Evolutionary conservation across 805 yeast species (phyloP), one percentile per base, ranked within the genome.

Genomic region (Kregervanrija delftensis): DNA sequence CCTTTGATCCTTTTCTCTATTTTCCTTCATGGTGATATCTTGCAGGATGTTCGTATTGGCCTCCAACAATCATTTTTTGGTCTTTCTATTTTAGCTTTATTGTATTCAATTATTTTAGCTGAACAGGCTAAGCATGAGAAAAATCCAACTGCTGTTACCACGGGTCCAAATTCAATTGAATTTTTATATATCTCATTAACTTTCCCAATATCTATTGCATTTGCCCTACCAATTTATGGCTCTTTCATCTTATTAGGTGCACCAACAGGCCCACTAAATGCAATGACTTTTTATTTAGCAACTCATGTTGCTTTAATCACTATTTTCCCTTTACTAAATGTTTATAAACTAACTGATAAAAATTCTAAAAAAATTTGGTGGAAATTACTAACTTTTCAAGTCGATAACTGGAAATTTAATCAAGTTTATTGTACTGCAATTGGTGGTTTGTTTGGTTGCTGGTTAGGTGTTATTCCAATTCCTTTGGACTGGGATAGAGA

Each of bases 401-500:
- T 60, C 16, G 58, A 53, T 5, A 41, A 46, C 10, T 60, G 63
- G 49, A 54, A 56, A 43, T 51, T 48, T 11, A 59, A 61, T 35
- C 64, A 60, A 39, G 54, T 68, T n/a, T 72, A 68, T 44, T 56
- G 64, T 32, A 67, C 67, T 3, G 56, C 72, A 5, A 42, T 72
- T 10, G 77, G 76, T 4, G 63, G 71, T 1, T 50, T 71, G 35
- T 35, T 83, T 10, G 96, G 96, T 1, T 79, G 90, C 6, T 91
- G 98, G 98, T 52, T 88, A 1, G 97, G 98, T 12, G 96, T 91
- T 3, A 63, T 86, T 33, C 98, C 96, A 1, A 89, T 93, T 47
- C 97, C 98, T 0, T 71, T 93, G 47, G 99, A 91, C 63, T 91
- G 99, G 99, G 99, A 91, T 61, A 74, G 98, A 55, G 86, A 84